phyloP scores from a whole-genome alignment of 805 yeast genomes.

The Nakazawaea pomicola region DNA sequence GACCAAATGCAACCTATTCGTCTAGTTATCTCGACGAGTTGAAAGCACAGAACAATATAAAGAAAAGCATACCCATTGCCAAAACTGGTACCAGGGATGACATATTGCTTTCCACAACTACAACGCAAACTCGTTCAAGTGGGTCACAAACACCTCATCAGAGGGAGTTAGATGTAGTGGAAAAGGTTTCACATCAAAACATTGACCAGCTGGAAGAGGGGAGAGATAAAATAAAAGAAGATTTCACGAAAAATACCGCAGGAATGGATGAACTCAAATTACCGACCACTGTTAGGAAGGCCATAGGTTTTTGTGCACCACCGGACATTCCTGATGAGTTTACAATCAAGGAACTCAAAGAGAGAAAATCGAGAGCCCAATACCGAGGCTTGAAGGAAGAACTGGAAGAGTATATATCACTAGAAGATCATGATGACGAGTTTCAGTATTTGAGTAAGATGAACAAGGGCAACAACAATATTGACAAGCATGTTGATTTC shows the following conservation, averaged over 20 bases:
- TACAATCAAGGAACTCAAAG: slow-evolving; percentile 18
- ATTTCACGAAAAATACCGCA: too few species aligned
- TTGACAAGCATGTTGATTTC: slow-evolving; percentile 14
- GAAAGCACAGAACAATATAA: slow-evolving; percentile 7
- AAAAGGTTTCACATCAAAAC: too few species aligned
- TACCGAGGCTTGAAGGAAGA: slow-evolving; percentile 7
- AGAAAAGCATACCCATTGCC: neutral
- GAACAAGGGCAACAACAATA: slow-evolving; percentile 4
- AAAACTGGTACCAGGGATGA: slow-evolving; percentile 1
- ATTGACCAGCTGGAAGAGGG: too few species aligned
- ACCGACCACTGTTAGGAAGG: too few species aligned
- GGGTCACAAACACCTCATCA: too few species aligned
- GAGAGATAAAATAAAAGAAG: too few species aligned
- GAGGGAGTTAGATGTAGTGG: too few species aligned
- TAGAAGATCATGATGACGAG: slow-evolving; percentile 14
- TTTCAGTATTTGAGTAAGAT: slow-evolving; percentile 6
- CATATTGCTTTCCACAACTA: too few species aligned
- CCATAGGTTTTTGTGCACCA: too few species aligned
- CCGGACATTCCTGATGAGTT: slow-evolving; percentile 18
- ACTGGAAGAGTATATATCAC: slow-evolving; percentile 2
- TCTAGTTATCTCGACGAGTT: slow-evolving; percentile 2
- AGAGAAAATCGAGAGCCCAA: slow-evolving; percentile 17
- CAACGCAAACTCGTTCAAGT: too few species aligned
- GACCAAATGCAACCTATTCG: neutral
- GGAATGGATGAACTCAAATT: too few species aligned